Evolutionary conservation across 805 yeast species (phyloP), one percentile per base, ranked within the genome.

Genomic region (Wickerhamomyces mucosus): DNA sequence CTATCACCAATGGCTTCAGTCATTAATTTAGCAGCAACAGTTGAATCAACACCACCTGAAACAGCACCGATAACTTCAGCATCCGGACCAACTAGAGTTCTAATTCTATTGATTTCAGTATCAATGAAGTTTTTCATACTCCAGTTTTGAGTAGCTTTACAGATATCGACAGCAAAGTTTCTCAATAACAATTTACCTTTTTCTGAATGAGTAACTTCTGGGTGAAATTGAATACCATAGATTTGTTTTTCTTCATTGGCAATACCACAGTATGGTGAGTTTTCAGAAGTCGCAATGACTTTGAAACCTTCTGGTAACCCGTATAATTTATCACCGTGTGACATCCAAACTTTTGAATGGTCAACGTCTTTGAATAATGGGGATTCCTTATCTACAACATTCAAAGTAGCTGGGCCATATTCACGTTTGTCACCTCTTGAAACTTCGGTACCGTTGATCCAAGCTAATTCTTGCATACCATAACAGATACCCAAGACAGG

Each of bases 1-100:
- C 98, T 76, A 53, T 84, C 92, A 55, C 98, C 98, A 59, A 92
- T 92, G 44, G 98, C 98, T 66, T 83, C 96, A 43, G 85, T 79
- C 95, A 92, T 81, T 56, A 92, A 72, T 69, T 89, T 92, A 43
- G 98, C 96, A 45, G 96, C 98, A 39, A 92, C 98, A 29, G 98
- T 92, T 32, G 98, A 92, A 64, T 92, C 98, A 41, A 92, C 98
- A 68, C 98, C 98, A 53, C 98, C 98, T 32, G 96, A 85, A 43
- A 92, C 98, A 34, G 98, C 98, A 64, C 98, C 98, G 54, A 92
- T 92, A 43, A 92, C 98, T 65, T 92, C 97, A 36, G 96, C 97
- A 36, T 86, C 78, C 45, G 96, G 96, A 32, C 98, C 98, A 46
- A 92, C 96, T 44, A 89, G 67, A 33, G 73, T 69, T 61, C 86